These are phyloP conservation scores for Eutrema yunnanense DNA, from an alignment of 345 rosid genomes.

Conservation along the genomic window DNA sequence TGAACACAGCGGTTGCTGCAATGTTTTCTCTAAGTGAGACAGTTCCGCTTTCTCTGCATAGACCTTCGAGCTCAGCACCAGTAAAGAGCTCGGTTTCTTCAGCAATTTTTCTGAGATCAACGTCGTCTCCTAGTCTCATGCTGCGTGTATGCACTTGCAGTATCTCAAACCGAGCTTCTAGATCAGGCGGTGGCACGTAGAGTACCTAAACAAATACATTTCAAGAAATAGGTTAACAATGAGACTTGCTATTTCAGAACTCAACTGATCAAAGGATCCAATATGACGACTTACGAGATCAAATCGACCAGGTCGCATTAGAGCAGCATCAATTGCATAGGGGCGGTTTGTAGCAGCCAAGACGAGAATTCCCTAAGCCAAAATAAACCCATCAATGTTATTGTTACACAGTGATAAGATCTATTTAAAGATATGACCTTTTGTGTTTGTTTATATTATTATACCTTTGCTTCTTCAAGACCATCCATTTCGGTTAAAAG, in stretches of 20 bases:
- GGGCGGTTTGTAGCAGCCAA: conserved; percentile 95
- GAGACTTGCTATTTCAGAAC: not conserved
- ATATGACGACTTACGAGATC: conserved; percentile 51
- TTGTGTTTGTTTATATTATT: conserved; percentile 4
- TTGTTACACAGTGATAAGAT: not conserved
- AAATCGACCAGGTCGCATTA: conserved; percentile 93
- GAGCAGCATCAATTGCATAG: conserved; percentile 87
- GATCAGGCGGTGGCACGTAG: conserved; percentile 79
- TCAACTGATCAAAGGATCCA: not conserved
- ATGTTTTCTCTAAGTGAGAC: conserved; percentile 83
- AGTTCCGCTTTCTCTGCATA: conserved; percentile 83
- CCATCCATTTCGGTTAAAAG: conserved; percentile 98
- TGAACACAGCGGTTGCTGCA: conserved; percentile 45
- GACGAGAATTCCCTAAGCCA: conserved; percentile 72
- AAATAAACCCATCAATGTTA: not conserved
- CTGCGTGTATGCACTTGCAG: conserved; percentile 68
- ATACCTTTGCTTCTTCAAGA: conserved; percentile 74
- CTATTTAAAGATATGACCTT: not conserved
- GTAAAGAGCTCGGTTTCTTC: conserved; percentile 77
- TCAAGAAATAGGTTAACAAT: not conserved
- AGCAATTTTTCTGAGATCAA: conserved; percentile 64
- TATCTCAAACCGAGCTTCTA: conserved; percentile 69
- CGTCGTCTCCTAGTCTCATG: conserved; percentile 64
- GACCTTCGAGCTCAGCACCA: conserved; percentile 81
- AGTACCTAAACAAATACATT: conserved; percentile 44